These are phyloP conservation scores for Tremellales sp. DNA, from an alignment of 1,284 basidiomycete genomes.

Conservation along the genomic window DNA sequence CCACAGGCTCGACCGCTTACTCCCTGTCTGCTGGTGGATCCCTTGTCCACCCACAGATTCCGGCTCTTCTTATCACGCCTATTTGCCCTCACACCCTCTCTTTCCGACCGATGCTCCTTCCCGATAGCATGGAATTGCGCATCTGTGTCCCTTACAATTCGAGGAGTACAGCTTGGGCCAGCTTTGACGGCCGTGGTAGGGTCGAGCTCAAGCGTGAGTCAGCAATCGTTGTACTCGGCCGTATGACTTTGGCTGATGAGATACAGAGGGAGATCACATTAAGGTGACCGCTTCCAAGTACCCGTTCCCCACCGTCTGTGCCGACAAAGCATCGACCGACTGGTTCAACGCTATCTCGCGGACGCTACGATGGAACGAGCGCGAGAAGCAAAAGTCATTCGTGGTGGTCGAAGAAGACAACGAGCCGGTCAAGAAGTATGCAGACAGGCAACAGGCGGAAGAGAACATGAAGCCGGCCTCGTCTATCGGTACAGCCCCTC, in stretches of 20 bases:
- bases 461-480: conserved; percentile 21
- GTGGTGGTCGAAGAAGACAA: conserved; percentile 87
- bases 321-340: conserved; percentile 93
- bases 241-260: neutral
- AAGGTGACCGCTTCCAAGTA: conserved; percentile 97
- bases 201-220: conserved; percentile 88
- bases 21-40: conserved; percentile 98
- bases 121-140: conserved; percentile 96
- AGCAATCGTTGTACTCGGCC: neutral
- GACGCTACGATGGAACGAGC: conserved; percentile 97
- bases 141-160: conserved; percentile 99
- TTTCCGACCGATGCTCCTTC: conserved; percentile 96
- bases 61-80: conserved; percentile 91
- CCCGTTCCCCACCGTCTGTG: conserved; percentile 97
- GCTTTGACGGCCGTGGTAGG: conserved; percentile 94
- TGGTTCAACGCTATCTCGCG: conserved; percentile 97
- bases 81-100: conserved; percentile 98
- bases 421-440: conserved; percentile 46
- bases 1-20: conserved; percentile 97
- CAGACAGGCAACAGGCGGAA: conserved; percentile 5
- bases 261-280: conserved; percentile 94
- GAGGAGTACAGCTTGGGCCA: conserved; percentile 96
- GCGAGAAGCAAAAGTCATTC: conserved; percentile 94
- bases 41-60: conserved; percentile 95
- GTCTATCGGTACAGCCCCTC: conserved; percentile 17